Conservation (phyloP, 257 asterid species). For the Phtheirospermum japonicum region DNA sequence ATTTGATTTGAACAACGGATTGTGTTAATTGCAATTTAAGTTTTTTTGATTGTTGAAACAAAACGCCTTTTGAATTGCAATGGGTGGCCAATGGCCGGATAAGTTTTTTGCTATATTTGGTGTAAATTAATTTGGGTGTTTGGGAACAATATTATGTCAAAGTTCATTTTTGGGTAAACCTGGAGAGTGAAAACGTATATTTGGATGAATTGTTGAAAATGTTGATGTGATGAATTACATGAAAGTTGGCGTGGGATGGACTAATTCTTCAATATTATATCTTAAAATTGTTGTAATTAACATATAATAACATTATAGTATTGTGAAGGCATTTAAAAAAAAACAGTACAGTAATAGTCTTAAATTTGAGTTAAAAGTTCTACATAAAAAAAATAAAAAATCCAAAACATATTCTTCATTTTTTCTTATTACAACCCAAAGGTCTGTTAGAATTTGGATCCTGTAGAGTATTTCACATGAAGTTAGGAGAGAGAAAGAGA, state of each 20-base stretch:
- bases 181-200: too few species aligned
- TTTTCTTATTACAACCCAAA: too few species aligned
- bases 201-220: neutral
- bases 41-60: neutral
- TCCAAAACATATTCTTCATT: too few species aligned
- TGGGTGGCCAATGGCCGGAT: too few species aligned
- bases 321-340: neutral
- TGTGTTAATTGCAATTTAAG: neutral
- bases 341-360: neutral
- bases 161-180: too few species aligned
- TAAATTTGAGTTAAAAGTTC: too few species aligned
- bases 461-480: too few species aligned
- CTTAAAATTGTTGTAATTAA: neutral
- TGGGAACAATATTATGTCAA: neutral
- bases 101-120: too few species aligned
- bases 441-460: too few species aligned
- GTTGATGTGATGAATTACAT: neutral
- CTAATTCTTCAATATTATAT: neutral
- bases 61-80: neutral
- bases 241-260: neutral
- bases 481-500: too few species aligned
- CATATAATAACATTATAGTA: neutral
- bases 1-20: neutral
- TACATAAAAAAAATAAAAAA: too few species aligned
- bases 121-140: too few species aligned